Conservation (phyloP, 805 yeast species). For the Candida krabiensis region DNA sequence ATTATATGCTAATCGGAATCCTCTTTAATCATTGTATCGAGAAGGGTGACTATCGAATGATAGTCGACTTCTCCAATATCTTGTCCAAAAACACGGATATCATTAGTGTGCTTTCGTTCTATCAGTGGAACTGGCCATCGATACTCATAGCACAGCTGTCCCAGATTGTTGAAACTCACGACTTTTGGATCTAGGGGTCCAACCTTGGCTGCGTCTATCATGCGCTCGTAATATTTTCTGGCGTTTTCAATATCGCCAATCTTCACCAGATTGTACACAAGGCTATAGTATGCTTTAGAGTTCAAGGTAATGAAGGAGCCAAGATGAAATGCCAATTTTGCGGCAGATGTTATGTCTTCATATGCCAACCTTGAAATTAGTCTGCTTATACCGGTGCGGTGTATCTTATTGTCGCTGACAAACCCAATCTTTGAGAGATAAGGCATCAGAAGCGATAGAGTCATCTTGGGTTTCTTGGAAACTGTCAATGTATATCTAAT, state of each 20-base stretch:
- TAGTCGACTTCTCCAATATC: conserved; percentile 4
- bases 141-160: conserved; percentile 13
- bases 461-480: conserved; percentile 12
- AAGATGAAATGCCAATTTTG: conserved; percentile 6
- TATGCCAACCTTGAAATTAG: conserved; percentile 12
- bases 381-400: conserved; percentile 7
- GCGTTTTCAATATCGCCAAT: conserved; percentile 22
- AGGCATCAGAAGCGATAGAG: conserved; percentile 8
- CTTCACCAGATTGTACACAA: conserved; percentile 17
- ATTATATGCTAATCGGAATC: not conserved
- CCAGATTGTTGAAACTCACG: conserved; percentile 7
- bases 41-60: conserved; percentile 3
- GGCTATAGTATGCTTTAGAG: conserved; percentile 15
- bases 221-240: conserved; percentile 11
- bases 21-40: conserved; percentile 6
- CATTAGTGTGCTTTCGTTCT: not conserved
- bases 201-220: conserved; percentile 4
- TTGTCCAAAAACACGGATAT: conserved; percentile 3
- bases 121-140: conserved; percentile 17
- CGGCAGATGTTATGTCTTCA: conserved; percentile 12
- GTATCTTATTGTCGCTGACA: conserved; percentile 5
- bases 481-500: conserved; percentile 11
- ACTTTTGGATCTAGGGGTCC: conserved; percentile 2
- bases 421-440: conserved; percentile 2
- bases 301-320: conserved; percentile 3